A percentile compares a stretch with the other conserved stretches of the same genome.
These are phyloP conservation scores for Wickerhamiella allomyrinae DNA, from an alignment of 805 yeast species.

Conservation along the genomic window DNA sequence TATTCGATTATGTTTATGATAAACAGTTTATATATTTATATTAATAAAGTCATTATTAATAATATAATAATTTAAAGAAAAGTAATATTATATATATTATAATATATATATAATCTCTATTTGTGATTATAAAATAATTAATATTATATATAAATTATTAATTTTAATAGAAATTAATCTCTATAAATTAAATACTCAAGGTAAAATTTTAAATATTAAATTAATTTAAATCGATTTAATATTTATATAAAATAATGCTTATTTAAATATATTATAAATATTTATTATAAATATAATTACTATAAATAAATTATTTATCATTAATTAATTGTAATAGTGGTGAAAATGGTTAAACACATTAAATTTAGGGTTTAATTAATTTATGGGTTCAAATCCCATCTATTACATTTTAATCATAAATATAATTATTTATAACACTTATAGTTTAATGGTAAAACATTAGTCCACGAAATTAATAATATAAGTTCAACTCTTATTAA, in stretches of 20 bases:
- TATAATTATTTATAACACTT: not conserved
- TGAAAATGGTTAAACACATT: not conserved
- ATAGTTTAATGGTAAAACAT: slow-evolving; percentile 4
- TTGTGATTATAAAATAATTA: not conserved
- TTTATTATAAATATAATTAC: too few relatives aligned
- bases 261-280: not conserved
- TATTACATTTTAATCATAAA: not conserved
- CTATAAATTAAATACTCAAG: not conserved
- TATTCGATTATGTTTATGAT: not conserved
- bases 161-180: not conserved
- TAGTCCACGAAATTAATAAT: not conserved
- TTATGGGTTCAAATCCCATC: slow-evolving; percentile 2
- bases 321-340: too few relatives aligned
- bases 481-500: slow-evolving; percentile 1
- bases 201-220: not conserved
- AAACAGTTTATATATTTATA: too few relatives aligned
- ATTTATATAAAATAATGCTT: not conserved
- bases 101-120: not conserved
- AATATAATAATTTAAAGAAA: not conserved
- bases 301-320: too few relatives aligned
- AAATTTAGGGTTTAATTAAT: not conserved
- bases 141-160: not conserved
- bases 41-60: not conserved
- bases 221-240: not conserved
- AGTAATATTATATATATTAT: too few relatives aligned